Evolutionary conservation across 1,139 yeast species (phyloP), one percentile per base, ranked within the genome.

Genomic region (Candida tetrigidarum): DNA sequence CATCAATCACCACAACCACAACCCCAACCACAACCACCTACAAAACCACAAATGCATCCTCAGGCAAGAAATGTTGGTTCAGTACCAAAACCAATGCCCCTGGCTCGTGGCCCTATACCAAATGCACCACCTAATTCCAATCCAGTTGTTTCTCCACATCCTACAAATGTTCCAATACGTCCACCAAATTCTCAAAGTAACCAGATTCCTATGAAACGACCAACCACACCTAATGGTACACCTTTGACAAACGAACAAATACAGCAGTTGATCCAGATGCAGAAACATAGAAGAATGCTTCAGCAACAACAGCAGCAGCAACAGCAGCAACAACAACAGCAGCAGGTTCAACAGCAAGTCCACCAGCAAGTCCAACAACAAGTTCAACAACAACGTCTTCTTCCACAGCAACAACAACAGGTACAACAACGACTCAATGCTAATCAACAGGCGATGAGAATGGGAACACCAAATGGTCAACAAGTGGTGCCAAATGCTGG

Each of bases 191-290:
- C 37, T 9, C 28, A 35, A 15, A 39, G 27, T 16, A 29, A 32
- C 22, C 43, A 35, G 38, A 22, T 42, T 8, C 50, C 45, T 11
- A 41, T 55, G 25, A 66, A 67, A 46, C 53, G 74, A 26, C 76
- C 81, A 6, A 69, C 78, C 0, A 71, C 78, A 1, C 78, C 81
- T 1, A 74, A 76, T 51, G 83, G 81, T 2, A 74, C 80, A 1
- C 80, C 80, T 5, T 76, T 78, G 44, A 76, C 83, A 0, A 73
- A 74, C 12, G 84, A 80, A 49, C 84, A 80, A 51, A 65, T 80
- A 12, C 84, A 80, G 53, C 80, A 76, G 46, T 59, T 79, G 29
- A 58, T 80, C 37, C 83, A 78, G 46, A 57, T 75, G 33, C 83
- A 78, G 52, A 74, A 78, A 47, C 83, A 79, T 50, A 66, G 82